Conservation (phyloP, 768 basidiomycete species). For the Rhizopogon rudus region DNA sequence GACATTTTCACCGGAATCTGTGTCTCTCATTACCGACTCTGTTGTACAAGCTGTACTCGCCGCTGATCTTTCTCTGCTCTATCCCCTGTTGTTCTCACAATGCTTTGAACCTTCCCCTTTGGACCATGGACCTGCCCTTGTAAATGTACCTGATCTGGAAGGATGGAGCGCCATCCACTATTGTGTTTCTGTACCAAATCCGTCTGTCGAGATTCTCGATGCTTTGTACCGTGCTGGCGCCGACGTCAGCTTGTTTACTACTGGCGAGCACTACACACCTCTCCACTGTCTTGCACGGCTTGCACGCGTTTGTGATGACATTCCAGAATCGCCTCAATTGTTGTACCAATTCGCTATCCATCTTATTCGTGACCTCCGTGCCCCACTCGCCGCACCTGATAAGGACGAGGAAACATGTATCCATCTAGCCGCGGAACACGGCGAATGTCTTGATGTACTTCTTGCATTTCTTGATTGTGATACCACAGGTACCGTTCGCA, state of each 20-base stretch:
- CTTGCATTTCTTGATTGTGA: constrained; percentile 65
- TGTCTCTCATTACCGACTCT: constrained; percentile 40
- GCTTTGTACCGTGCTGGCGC: constrained; percentile 73
- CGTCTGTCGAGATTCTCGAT: constrained; percentile 61
- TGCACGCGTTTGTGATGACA: constrained; percentile 27
- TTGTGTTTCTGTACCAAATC: constrained; percentile 50
- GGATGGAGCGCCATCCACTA: constrained; percentile 77
- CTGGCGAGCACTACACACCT: constrained; percentile 56
- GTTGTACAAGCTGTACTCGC: constrained; percentile 51
- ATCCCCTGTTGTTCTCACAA: constrained; percentile 49
- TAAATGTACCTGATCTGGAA: constrained; percentile 61
- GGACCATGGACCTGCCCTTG: constrained; percentile 40
- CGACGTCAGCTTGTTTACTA: constrained; percentile 67
- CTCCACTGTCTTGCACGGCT: constrained; percentile 60
- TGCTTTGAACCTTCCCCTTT: constrained; percentile 39
- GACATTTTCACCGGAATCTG: constrained; percentile 36
- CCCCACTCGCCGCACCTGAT: constrained; percentile 64
- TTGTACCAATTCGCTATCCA: constrained; percentile 61
- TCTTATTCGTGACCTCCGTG: constrained; percentile 63
- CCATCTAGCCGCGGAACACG: constrained; percentile 75
- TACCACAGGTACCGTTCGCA: constrained; percentile 45
- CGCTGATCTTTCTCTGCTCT: constrained; percentile 45
- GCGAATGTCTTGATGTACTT: constrained; percentile 58
- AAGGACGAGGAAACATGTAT: constrained; percentile 71
- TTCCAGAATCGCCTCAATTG: constrained; percentile 30